phyloP scores from a whole-genome alignment of 768 basidiomycete genomes.

The Amyloporia xantha region DNA sequence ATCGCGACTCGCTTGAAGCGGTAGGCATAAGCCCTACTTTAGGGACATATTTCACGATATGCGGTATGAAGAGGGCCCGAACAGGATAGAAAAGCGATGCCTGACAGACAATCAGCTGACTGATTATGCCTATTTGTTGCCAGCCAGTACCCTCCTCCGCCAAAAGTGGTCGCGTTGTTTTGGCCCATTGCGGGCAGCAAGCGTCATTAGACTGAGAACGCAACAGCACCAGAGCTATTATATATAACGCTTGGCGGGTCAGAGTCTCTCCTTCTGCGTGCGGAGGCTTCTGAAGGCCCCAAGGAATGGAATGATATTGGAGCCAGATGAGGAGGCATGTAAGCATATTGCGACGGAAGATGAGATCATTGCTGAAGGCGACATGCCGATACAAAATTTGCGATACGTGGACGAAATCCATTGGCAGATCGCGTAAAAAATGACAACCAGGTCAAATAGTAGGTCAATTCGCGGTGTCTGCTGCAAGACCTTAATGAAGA shows the following conservation, averaged over 20 bases:
- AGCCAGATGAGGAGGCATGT: slow-evolving; percentile 85
- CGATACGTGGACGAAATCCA: slow-evolving; percentile 73
- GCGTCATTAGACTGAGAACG: slow-evolving; percentile 49
- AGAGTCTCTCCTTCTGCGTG: slow-evolving; percentile 71
- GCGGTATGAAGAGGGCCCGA: slow-evolving; percentile 86
- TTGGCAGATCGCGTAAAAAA: slow-evolving; percentile 76
- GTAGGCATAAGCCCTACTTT: slow-evolving; percentile 78
- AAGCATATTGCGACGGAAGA: slow-evolving; percentile 77
- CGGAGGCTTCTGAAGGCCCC: slow-evolving; percentile 78
- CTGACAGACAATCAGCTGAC: slow-evolving; percentile 89
- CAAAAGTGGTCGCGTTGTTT: slow-evolving; percentile 74
- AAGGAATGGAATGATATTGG: slow-evolving; percentile 51
- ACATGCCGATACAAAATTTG: slow-evolving; percentile 86
- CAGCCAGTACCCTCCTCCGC: slow-evolving; percentile 78
- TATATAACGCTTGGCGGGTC: slow-evolving; percentile 81
- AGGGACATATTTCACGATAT: slow-evolving; percentile 84
- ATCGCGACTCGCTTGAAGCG: slow-evolving; percentile 73
- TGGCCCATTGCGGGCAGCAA: slow-evolving; percentile 75
- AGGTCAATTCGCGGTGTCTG: slow-evolving; percentile 77
- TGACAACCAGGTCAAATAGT: slow-evolving; percentile 78
- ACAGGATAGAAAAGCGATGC: slow-evolving; percentile 89
- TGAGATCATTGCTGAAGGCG: slow-evolving; percentile 59
- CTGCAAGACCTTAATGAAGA: slow-evolving; percentile 70
- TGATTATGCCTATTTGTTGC: slow-evolving; percentile 71
- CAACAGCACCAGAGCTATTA: slow-evolving; percentile 77